phyloP scores from a whole-genome alignment of 1,139 yeast species.

The Pichia cactophila region DNA sequence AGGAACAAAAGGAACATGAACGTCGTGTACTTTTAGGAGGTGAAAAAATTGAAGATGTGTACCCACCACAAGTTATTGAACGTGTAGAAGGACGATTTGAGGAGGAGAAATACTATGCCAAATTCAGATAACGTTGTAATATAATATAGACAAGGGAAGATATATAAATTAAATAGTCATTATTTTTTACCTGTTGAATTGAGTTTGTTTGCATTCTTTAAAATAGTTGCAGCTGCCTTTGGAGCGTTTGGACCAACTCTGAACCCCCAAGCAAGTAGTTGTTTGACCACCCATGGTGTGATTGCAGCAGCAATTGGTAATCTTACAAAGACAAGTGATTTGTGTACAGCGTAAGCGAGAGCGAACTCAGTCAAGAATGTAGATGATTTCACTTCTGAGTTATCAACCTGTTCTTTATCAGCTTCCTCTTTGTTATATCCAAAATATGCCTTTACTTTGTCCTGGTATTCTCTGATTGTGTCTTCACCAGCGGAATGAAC shows the following conservation, averaged over 20 bases:
- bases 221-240: slow-evolving; percentile 30
- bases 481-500: slow-evolving; percentile 89
- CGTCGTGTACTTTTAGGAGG: slow-evolving; percentile 61
- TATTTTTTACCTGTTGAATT: slow-evolving; percentile 18
- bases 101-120: slow-evolving; percentile 68
- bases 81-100: slow-evolving; percentile 55
- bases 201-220: slow-evolving; percentile 21
- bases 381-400: slow-evolving; percentile 19
- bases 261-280: slow-evolving; percentile 72
- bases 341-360: slow-evolving; percentile 90
- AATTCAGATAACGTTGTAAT: slow-evolving; percentile 35
- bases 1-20: slow-evolving; percentile 79
- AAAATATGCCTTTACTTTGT: slow-evolving; percentile 47
- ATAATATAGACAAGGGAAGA: neutral
- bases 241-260: slow-evolving; percentile 53
- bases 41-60: slow-evolving; percentile 54
- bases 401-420: slow-evolving; percentile 16
- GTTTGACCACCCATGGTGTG: slow-evolving; percentile 70
- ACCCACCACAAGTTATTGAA: slow-evolving; percentile 51
- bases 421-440: slow-evolving; percentile 33
- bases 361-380: slow-evolving; percentile 66
- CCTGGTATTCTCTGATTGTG: slow-evolving; percentile 58
- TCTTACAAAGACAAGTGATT: slow-evolving; percentile 71
- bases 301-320: slow-evolving; percentile 89
- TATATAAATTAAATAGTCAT: neutral